phyloP scores from a whole-genome alignment of 140 eudicot genomes.

The Bidens hawaiensis region DNA sequence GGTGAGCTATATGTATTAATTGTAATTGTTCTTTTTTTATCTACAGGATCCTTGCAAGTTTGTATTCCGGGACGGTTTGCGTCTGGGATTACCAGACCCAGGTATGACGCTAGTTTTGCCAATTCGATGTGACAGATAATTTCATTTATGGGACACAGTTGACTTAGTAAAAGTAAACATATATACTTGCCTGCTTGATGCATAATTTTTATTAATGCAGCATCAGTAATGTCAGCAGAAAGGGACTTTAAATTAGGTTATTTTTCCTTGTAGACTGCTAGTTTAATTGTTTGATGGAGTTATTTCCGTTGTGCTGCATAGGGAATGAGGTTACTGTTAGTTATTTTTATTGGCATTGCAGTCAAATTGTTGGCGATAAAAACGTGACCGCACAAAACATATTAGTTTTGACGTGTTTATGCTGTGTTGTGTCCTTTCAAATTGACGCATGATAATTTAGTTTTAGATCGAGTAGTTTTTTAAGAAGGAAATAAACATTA shows the following conservation, averaged over 20 bases:
- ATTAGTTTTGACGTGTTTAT: no score
- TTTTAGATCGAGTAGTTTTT: not conserved
- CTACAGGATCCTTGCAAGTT: no score
- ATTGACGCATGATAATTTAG: not conserved
- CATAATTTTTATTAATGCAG: not conserved
- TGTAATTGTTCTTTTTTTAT: no score
- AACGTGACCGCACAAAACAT: not conserved
- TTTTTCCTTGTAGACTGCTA: not conserved
- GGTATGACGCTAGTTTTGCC: no score
- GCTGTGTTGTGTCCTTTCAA: no score
- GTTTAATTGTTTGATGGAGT: not conserved
- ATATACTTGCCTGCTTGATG: no score
- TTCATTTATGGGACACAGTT: no score
- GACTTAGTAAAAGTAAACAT: constrained; percentile 5
- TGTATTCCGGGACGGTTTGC: no score
- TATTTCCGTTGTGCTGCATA: not conserved
- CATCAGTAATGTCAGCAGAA: not conserved
- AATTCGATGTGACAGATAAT: no score
- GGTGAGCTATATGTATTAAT: no score
- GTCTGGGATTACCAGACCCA: no score
- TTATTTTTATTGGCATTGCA: constrained; percentile 3
- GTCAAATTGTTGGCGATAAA: constrained; percentile 1
- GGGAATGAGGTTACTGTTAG: not conserved
- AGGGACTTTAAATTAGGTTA: not conserved
- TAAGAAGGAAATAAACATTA: not conserved